Percentiles rank a stretch among this genome's conserved stretches.
Conservation (phyloP, 208 protist species). For the Phytomonas serpens region DNA sequence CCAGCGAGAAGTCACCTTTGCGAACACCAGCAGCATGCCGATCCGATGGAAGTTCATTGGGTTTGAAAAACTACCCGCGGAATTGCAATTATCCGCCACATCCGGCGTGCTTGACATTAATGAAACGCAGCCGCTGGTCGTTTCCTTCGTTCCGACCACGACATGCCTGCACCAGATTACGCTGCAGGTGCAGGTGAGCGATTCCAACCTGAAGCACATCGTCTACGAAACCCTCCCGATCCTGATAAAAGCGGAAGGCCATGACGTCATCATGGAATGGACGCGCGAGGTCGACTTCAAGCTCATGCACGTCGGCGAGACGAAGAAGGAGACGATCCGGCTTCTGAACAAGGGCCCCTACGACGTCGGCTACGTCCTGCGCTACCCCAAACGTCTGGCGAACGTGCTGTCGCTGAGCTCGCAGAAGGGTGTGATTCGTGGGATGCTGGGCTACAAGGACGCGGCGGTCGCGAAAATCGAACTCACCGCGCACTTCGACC, state of each 20-base stretch:
- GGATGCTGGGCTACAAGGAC: conserved; percentile 82
- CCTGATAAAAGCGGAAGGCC: conserved; percentile 83
- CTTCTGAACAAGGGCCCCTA: conserved; percentile 94
- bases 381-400: conserved; percentile 66
- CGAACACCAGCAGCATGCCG: conserved; percentile 75
- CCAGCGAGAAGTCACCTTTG: conserved; percentile 37
- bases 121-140: conserved; percentile 33
- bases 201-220: conserved; percentile 23
- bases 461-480: conserved; percentile 75
- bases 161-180: conserved; percentile 64
- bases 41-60: conserved; percentile 63
- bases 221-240: conserved; percentile 72
- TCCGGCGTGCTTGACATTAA: conserved; percentile 62
- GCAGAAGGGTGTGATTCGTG: conserved; percentile 58
- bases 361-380: conserved; percentile 86
- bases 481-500: conserved; percentile 57
- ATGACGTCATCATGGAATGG: conserved; percentile 90
- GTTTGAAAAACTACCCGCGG: conserved; percentile 46
- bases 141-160: conserved; percentile 59
- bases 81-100: conserved; percentile 63
- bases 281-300: conserved; percentile 88
- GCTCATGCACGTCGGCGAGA: conserved; percentile 86
- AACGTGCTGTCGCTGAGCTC: conserved; percentile 49
- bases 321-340: conserved; percentile 50
- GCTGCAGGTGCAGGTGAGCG: conserved; percentile 54